A percentile compares a stretch with the other conserved stretches of the same genome.
phyloP scores from a whole-genome alignment of 2,329 filamentous ascomycete genomes.

The Penicillium oxalicum region DNA sequence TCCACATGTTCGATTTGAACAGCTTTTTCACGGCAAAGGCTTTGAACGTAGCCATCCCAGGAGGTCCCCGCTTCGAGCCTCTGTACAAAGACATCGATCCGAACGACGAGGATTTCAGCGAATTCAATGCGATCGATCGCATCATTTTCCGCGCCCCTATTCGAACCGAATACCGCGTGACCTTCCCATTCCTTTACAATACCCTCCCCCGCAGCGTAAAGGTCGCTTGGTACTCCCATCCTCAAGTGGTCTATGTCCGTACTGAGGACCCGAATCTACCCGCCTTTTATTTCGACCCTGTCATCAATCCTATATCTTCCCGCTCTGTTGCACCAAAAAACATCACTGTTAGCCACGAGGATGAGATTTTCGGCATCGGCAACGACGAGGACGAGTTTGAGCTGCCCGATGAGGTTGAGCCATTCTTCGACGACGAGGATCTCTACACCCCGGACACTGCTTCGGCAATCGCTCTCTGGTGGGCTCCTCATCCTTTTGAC shows the following conservation, averaged over 20 bases:
- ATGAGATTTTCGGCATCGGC: constrained; percentile 80
- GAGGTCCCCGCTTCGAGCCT: constrained; percentile 92
- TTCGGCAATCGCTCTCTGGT: constrained; percentile 90
- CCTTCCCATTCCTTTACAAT: constrained; percentile 93
- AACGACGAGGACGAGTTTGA: constrained; percentile 83
- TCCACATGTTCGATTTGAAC: constrained; percentile 92
- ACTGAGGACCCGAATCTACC: constrained; percentile 84
- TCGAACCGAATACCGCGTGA: constrained; percentile 90
- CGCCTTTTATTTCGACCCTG: constrained; percentile 96
- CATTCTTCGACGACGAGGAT: constrained; percentile 84
- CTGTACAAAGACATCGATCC: constrained; percentile 98
- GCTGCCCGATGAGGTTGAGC: constrained; percentile 71
- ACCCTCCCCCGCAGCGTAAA: constrained; percentile 91
- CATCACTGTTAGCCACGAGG: constrained; percentile 83
- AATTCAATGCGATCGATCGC: constrained; percentile 98
- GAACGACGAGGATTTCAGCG: constrained; percentile 97
- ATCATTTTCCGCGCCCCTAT: constrained; percentile 97
- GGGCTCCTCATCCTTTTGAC: constrained; percentile 95
- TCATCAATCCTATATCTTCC: constrained; percentile 95
- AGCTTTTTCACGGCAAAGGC: constrained; percentile 95
- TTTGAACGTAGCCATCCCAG: constrained; percentile 94
- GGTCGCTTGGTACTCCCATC: constrained; percentile 87
- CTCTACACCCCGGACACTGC: constrained; percentile 84
- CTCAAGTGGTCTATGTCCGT: constrained; percentile 84
- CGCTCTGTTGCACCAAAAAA: constrained; percentile 92